phyloP scores from a whole-genome alignment of 225 moss, liverwort and hornwort genomes.

The Thuidium tamariscinum region DNA sequence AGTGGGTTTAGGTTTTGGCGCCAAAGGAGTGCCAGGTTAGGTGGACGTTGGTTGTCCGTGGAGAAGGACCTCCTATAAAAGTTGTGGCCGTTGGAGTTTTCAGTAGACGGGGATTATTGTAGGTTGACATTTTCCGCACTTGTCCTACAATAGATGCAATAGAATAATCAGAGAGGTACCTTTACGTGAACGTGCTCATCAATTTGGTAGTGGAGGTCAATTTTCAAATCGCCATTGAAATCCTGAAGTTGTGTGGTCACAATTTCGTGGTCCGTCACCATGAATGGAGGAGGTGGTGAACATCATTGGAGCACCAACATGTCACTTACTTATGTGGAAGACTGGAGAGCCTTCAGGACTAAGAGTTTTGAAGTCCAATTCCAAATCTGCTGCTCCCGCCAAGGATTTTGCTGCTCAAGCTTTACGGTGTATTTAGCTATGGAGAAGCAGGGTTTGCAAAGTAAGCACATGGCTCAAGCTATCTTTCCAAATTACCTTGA shows the following conservation, averaged over 20 bases:
- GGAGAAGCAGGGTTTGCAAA: not conserved
- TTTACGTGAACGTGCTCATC: accelerated
- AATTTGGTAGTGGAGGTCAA: not conserved
- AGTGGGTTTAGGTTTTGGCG: no score
- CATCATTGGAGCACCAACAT: not conserved
- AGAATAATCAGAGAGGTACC: not conserved
- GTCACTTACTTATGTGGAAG: not conserved
- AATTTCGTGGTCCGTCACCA: not conserved
- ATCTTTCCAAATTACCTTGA: not conserved
- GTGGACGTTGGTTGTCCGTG: no score
- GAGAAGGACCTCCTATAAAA: no score
- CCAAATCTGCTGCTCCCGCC: no score
- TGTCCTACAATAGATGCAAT: not conserved
- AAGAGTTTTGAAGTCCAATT: not conserved
- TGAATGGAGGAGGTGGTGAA: not conserved
- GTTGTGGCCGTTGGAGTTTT: no score
- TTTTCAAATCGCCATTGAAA: not conserved
- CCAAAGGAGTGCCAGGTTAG: no score
- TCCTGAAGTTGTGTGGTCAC: not conserved
- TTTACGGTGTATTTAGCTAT: no score
- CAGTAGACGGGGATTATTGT: no score
- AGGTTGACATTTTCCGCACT: not conserved
- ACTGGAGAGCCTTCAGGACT: no score
- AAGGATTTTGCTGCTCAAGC: no score
- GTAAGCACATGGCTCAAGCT: no score